phyloP scores from a whole-genome alignment of 2,329 filamentous ascomycete species.

The Parastagonospora nodorum region DNA sequence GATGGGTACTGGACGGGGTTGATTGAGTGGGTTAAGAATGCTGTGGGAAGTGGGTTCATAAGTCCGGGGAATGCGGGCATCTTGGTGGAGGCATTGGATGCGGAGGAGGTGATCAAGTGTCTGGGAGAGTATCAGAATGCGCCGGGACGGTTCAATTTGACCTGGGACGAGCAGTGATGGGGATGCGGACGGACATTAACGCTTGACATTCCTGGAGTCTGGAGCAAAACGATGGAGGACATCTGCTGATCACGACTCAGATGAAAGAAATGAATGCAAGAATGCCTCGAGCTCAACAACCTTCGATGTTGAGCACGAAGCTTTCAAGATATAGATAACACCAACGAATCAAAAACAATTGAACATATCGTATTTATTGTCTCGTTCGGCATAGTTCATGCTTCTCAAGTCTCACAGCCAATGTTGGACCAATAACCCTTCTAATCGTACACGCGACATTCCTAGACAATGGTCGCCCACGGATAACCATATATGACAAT shows the following conservation, averaged over 20 bases:
- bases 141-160: constrained; percentile 75
- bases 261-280: not conserved
- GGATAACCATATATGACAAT: not conserved
- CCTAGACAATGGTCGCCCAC: not conserved
- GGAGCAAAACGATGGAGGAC: too few relatives aligned
- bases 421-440: too few relatives aligned
- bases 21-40: constrained; percentile 77
- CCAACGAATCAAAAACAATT: too few relatives aligned
- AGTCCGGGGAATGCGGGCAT: constrained; percentile 72
- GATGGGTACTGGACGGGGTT: constrained; percentile 92
- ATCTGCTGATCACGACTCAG: not conserved
- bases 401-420: not conserved
- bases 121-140: constrained; percentile 78
- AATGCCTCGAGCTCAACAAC: not conserved
- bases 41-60: constrained; percentile 79
- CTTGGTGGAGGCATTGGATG: constrained; percentile 73
- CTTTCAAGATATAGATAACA: too few relatives aligned
- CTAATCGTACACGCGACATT: constrained; percentile 2
- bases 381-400: not conserved
- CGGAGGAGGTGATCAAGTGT: constrained; percentile 72
- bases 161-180: constrained; percentile 67
- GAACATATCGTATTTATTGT: not conserved
- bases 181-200: not conserved
- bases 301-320: too few relatives aligned
- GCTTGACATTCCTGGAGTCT: too few relatives aligned